Conservation (phyloP, 163 green algal species). For the Scenedesmus sp. region DNA sequence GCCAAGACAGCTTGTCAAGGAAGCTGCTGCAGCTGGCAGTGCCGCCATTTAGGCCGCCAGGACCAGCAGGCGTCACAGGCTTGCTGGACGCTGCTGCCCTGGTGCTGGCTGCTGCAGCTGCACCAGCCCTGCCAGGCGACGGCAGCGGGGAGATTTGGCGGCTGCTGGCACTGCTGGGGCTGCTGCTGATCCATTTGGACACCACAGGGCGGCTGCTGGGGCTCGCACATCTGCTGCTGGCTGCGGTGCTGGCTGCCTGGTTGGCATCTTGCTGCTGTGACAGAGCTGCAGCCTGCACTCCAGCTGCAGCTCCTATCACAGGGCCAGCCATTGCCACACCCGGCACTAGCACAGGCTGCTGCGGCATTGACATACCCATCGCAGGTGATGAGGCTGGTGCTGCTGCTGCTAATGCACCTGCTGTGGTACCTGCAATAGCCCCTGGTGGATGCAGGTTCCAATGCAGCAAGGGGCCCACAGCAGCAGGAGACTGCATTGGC, state of each 20-base stretch:
- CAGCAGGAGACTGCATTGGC: slow-evolving; percentile 30
- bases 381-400: not conserved
- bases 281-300: not conserved
- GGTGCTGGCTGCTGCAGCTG: slow-evolving; percentile 20
- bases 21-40: not conserved
- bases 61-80: not conserved
- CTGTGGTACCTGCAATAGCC: not conserved
- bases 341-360: not conserved
- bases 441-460: not conserved
- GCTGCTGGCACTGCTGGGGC: slow-evolving; percentile 24
- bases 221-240: slow-evolving; percentile 1
- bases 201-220: not conserved
- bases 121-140: not conserved
- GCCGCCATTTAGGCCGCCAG: not conserved
- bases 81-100: not conserved
- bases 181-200: slow-evolving; percentile 26
- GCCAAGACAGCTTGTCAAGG: not conserved
- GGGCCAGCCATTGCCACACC: not conserved
- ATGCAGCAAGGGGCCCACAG: slow-evolving; percentile 3
- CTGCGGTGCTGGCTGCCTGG: not conserved
- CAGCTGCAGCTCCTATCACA: not conserved
- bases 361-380: not conserved
- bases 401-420: not conserved
- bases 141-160: not conserved
- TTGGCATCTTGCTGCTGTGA: not conserved